A percentile compares a stretch with the other conserved stretches of the same genome.
phyloP scores from a whole-genome alignment of 768 basidiomycete genomes.

The Podaxis pistillaris region DNA sequence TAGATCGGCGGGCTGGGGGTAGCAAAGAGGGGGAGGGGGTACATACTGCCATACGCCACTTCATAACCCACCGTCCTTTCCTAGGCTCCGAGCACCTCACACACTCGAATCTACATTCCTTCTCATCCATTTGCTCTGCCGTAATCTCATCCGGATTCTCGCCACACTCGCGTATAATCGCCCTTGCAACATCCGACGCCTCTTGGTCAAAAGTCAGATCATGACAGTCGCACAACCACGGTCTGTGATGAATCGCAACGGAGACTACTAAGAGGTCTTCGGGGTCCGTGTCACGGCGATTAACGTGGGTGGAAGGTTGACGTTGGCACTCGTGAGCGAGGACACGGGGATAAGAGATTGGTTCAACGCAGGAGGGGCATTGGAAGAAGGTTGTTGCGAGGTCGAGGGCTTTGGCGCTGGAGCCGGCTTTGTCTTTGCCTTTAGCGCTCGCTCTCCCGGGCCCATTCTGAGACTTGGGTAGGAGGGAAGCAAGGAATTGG shows the following conservation, averaged over 20 bases:
- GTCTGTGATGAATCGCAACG: neutral
- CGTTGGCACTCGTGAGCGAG: slow-evolving; percentile 27
- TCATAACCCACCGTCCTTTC: slow-evolving; percentile 26
- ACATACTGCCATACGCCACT: slow-evolving; percentile 32
- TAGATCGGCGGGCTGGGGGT: neutral
- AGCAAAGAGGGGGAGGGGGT: neutral
- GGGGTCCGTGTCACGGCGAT: neutral
- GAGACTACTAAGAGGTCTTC: slow-evolving; percentile 2
- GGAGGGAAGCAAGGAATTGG: slow-evolving; percentile 18
- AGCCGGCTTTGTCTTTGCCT: neutral
- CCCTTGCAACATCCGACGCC: slow-evolving; percentile 22
- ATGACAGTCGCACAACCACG: slow-evolving; percentile 24
- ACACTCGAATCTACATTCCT: slow-evolving; percentile 29
- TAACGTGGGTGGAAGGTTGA: neutral
- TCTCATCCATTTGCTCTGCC: slow-evolving; percentile 23
- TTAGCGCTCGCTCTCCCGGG: neutral
- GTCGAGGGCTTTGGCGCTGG: slow-evolving; percentile 15
- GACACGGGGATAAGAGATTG: slow-evolving; percentile 30
- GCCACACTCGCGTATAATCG: slow-evolving; percentile 24
- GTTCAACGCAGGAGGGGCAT: slow-evolving; percentile 29
- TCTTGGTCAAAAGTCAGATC: slow-evolving; percentile 27
- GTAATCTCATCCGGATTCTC: slow-evolving; percentile 25
- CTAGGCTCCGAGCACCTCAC: slow-evolving; percentile 22
- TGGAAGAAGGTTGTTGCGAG: slow-evolving; percentile 33
- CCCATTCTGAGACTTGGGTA: slow-evolving; percentile 13